Evolutionary conservation across 495 filamentous ascomycete species (phyloP).

Genomic region (Penicillium salamii): DNA sequence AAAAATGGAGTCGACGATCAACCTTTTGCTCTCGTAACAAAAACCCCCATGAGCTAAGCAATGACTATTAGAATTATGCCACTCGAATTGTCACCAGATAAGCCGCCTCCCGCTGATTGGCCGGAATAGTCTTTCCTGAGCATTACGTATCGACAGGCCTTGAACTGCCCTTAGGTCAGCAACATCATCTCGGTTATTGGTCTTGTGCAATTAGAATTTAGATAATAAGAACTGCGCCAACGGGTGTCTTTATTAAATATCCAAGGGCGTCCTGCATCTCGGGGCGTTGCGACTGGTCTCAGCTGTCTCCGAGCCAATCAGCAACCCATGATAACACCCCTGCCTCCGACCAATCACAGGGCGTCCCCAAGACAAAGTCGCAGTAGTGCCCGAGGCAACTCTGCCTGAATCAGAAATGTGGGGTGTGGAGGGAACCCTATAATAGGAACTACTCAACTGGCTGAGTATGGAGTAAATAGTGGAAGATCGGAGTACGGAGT

Average conservation of each 20-base stretch:
- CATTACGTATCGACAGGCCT: constrained; percentile 37
- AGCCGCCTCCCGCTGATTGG: constrained; percentile 19
- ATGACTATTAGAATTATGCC: constrained; percentile 12
- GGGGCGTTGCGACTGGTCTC: background rate
- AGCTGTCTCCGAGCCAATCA: constrained; percentile 16
- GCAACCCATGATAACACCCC: constrained; percentile 12
- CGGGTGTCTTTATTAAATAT: background rate
- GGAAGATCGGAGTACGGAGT: too few species aligned
- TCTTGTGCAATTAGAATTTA: too few species aligned
- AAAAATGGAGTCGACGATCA: constrained; percentile 14
- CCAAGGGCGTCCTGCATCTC: background rate
- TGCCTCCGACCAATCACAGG: constrained; percentile 10
- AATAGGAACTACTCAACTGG: too few species aligned
- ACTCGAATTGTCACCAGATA: constrained; percentile 31
- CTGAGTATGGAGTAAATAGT: too few species aligned
- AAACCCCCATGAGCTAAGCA: constrained; percentile 5
- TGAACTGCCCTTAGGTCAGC: constrained; percentile 8
- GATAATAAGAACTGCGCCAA: too few species aligned
- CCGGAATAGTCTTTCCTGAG: constrained; percentile 4
- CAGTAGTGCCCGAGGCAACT: constrained; percentile 9
- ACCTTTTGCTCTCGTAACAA: constrained; percentile 29
- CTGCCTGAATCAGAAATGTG: constrained; percentile 6
- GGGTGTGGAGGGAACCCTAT: constrained; percentile 1
- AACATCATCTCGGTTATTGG: background rate
- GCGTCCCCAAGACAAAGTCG: background rate